These are phyloP conservation scores for Davidsoniella virescens DNA, from an alignment of 2,329 filamentous ascomycete species.

Conservation along the genomic window DNA sequence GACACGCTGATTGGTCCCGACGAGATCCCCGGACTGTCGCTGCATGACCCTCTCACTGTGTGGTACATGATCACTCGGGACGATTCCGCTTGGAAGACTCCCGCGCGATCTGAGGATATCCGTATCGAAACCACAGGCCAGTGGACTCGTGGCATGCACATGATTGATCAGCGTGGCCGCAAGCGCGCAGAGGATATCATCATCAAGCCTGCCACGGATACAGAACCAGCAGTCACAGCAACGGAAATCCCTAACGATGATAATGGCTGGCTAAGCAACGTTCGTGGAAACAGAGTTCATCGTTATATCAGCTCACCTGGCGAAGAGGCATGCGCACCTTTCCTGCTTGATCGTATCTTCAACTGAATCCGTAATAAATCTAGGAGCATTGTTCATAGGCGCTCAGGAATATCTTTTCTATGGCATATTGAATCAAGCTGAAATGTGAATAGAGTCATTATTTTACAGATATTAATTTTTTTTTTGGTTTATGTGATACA, in stretches of 20 bases:
- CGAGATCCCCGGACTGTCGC: conserved; percentile 41
- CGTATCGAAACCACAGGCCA: conserved; percentile 79
- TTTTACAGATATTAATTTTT: background rate
- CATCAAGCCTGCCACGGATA: conserved; percentile 25
- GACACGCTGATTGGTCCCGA: conserved; percentile 42
- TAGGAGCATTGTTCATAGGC: background rate
- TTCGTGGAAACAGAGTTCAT: conserved; percentile 64
- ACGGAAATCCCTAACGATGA: conserved; percentile 52
- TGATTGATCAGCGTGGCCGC: conserved; percentile 57
- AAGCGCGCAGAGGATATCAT: conserved; percentile 31
- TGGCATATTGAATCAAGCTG: too few species aligned
- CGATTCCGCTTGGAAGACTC: conserved; percentile 40
- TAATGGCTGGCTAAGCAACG: conserved; percentile 56
- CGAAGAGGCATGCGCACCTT: conserved; percentile 45
- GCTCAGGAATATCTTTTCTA: background rate
- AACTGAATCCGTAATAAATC: conserved; percentile 19
- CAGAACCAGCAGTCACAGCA: conserved; percentile 23
- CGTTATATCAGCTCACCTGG: conserved; percentile 58
- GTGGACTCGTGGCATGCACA: conserved; percentile 86
- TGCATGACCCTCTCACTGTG: conserved; percentile 65
- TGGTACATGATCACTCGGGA: conserved; percentile 58
- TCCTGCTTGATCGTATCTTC: conserved; percentile 52
- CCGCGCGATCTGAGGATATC: conserved; percentile 57
- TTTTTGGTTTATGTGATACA: background rate
- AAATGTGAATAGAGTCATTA: background rate